These are phyloP conservation scores for Raffaelea albimanens DNA, from an alignment of 2,329 filamentous ascomycete genomes.

Conservation along the genomic window DNA sequence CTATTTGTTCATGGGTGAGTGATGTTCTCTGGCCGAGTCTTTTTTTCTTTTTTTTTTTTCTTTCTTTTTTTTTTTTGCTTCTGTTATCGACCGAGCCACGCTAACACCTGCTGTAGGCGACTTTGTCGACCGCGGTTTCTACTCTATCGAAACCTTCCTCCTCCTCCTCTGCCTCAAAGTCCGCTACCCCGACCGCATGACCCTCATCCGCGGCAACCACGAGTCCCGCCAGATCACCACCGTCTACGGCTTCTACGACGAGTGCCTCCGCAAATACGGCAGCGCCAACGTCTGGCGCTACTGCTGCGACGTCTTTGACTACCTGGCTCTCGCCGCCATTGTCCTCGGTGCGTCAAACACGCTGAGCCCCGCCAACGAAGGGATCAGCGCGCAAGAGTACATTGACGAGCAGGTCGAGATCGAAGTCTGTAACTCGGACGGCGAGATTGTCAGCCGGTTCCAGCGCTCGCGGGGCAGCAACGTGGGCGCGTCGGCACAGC, in stretches of 20 bases:
- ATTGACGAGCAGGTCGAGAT: slow-evolving; percentile 74
- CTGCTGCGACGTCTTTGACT: slow-evolving; percentile 97
- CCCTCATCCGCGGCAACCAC: slow-evolving; percentile 88
- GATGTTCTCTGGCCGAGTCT: no score
- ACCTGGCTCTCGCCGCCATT: slow-evolving; percentile 81
- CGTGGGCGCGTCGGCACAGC: slow-evolving; percentile 25
- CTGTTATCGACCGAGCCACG: no score
- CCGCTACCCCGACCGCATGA: slow-evolving; percentile 94
- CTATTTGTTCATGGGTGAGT: slow-evolving; percentile 86
- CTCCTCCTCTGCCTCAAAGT: slow-evolving; percentile 94
- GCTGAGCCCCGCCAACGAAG: slow-evolving; percentile 38
- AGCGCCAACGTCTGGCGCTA: slow-evolving; percentile 96
- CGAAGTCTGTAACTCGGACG: slow-evolving; percentile 80
- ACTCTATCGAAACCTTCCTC: slow-evolving; percentile 93
- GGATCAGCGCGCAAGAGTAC: slow-evolving; percentile 34
- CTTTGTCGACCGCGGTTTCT: slow-evolving; percentile 96
- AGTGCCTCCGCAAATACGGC: slow-evolving; percentile 91
- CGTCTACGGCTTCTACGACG: slow-evolving; percentile 97
- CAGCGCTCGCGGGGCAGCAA: slow-evolving; percentile 15
- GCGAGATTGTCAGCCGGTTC: slow-evolving; percentile 67
- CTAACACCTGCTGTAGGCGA: slow-evolving; percentile 53
- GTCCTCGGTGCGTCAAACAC: slow-evolving; percentile 76
- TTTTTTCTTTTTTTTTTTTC: no score
- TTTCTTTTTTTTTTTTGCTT: no score
- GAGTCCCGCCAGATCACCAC: slow-evolving; percentile 96